Percentiles rank a stretch among this genome's conserved stretches.
Conservation (phyloP, 768 basidiomycete species). For the Pisolithus marmoratus region DNA sequence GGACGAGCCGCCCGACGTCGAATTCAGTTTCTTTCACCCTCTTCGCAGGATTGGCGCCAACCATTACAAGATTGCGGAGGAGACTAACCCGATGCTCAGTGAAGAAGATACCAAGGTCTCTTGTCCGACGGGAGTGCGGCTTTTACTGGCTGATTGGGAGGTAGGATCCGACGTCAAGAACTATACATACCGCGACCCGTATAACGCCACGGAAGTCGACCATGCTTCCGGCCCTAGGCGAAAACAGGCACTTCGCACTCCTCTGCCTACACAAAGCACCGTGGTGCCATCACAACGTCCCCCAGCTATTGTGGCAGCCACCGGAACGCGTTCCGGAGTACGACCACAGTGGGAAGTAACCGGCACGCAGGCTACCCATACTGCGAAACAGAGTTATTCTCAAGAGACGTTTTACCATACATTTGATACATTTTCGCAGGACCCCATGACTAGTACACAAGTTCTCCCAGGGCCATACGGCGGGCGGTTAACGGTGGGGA, state of each 20-base stretch:
- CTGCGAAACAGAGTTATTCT: conserved; percentile 12
- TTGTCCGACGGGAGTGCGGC: conserved; percentile 49
- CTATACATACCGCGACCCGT: conserved; percentile 53
- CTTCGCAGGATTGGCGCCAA: conserved; percentile 24
- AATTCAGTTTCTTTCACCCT: conserved; percentile 61
- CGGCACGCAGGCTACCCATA: conserved; percentile 4
- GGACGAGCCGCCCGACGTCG: conserved; percentile 48
- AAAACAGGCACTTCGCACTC: conserved; percentile 4
- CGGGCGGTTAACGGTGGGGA: conserved; percentile 45
- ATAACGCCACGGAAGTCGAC: conserved; percentile 31
- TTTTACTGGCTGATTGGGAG: conserved; percentile 67
- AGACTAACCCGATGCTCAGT: conserved; percentile 12
- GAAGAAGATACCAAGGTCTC: conserved; percentile 18
- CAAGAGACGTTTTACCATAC: conserved; percentile 9
- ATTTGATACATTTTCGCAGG: conserved; percentile 31
- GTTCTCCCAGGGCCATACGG: conserved; percentile 67
- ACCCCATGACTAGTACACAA: conserved; percentile 59
- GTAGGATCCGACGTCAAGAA: conserved; percentile 44
- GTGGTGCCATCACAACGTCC: conserved; percentile 26
- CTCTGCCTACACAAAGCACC: conserved; percentile 15
- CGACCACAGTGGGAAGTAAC: conserved; percentile 3
- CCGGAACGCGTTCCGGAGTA: conserved; percentile 16
- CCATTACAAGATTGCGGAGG: conserved; percentile 22
- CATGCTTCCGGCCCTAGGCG: conserved; percentile 10
- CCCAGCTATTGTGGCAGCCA: conserved; percentile 34